A percentile compares a stretch with the other conserved stretches of the same genome.
These are phyloP conservation scores for Aspergillus felis DNA, from an alignment of 2,329 filamentous ascomycete species.

Conservation along the genomic window DNA sequence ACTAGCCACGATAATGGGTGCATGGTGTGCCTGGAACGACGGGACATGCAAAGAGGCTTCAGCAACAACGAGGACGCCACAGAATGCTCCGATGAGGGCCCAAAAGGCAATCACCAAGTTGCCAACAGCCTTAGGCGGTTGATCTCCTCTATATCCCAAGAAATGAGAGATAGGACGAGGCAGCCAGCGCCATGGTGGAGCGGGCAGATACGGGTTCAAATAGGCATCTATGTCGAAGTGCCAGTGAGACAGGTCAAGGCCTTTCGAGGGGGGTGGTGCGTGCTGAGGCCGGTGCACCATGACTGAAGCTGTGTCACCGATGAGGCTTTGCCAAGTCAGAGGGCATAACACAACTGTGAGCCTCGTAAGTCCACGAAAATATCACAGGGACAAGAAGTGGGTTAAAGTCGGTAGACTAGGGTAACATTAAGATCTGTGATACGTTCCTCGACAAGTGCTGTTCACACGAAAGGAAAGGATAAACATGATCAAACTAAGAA, in stretches of 20 bases:
- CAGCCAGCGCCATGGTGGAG: constrained; percentile 60
- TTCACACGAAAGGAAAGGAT: not conserved
- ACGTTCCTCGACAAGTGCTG: not conserved
- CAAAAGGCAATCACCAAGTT: constrained; percentile 59
- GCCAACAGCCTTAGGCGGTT: constrained; percentile 43
- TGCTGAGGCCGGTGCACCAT: constrained; percentile 4
- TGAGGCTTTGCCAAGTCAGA: not conserved
- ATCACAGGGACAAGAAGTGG: not conserved
- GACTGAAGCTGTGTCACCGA: not conserved
- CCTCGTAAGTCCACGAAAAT: not conserved
- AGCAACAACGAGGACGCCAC: constrained; percentile 57
- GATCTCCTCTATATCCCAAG: constrained; percentile 56
- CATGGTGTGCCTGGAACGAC: constrained; percentile 49
- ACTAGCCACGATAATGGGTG: constrained; percentile 63
- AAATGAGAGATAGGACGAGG: constrained; percentile 66
- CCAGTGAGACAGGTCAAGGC: constrained; percentile 26
- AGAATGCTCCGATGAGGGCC: constrained; percentile 63
- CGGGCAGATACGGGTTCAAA: constrained; percentile 66
- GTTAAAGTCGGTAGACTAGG: not conserved
- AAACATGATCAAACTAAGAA: not conserved
- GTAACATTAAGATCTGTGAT: not conserved
- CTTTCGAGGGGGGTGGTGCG: not conserved
- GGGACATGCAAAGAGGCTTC: constrained; percentile 54
- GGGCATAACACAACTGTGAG: not conserved
- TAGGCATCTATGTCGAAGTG: constrained; percentile 74